Evolutionary conservation across 1,284 basidiomycete genomes (phyloP), one percentile per base, ranked within the genome.

Genomic region (Ganoderma resinaceum): DNA sequence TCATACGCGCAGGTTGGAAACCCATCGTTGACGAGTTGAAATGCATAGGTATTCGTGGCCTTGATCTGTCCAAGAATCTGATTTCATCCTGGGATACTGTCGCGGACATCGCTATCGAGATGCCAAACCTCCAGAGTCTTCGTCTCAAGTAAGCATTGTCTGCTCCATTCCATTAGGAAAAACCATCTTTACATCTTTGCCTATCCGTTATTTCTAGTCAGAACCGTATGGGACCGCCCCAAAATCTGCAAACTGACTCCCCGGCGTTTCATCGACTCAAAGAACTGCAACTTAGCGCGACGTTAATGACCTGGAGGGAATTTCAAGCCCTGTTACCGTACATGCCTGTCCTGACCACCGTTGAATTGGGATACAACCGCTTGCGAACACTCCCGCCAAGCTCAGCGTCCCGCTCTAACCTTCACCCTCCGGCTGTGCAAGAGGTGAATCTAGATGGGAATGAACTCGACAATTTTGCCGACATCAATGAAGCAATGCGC

Each of bases 21-120:
- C 35, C 37, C 9, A 49, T 8, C 31, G 14, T 18, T 67, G 43
- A 59, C 43, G 55, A 4, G 35, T 61, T 43, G 5, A 49, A 33
- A 31, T 40, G 42, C 52, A 55, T 78, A 97, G 96, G 87, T 74
- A 84, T 98, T 33, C 86, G 87, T 9, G 90, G 89, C 23, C 84
- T 99, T 37, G 93, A 99, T 80, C 83, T 99, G 31, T 96, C 96
- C 16, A 84, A 84, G 49, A 96, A 88, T 76, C 85, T 99, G 18
- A 73, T 99, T 8, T 79, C 91, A 2, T 84, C 80, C 60, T 97
- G 97, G 95, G 82, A 89, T 33, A 82, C 85, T 11, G 83, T 98
- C 12, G 87, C 90, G 1, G 76, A 81, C 23, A 95, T 99, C 70
- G 80, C 87, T 14, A 73, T 77, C 3, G 91, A 92, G 74, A 81